Conservation (phyloP, 331 rosid genomes). For the Erythrophleum ivorense region DNA sequence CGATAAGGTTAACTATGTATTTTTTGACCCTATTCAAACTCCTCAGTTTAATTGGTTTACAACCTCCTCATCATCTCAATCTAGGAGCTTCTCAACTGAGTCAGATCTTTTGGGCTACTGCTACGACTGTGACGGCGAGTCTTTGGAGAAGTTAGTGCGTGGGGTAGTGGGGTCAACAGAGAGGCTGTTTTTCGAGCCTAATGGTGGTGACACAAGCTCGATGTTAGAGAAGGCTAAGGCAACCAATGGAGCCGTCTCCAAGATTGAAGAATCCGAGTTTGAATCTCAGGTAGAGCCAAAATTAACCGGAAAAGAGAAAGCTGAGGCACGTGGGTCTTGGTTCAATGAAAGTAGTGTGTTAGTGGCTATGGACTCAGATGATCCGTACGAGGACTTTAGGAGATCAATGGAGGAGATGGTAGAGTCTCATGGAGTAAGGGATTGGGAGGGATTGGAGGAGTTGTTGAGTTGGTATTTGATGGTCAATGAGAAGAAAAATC, state of each 20-base stretch:
- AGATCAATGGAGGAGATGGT: slow-evolving; percentile 69
- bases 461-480: slow-evolving; percentile 52
- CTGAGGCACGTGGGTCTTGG: neutral
- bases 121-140: slow-evolving; percentile 9
- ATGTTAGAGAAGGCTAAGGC: slow-evolving; percentile 37
- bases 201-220: slow-evolving; percentile 42
- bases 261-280: too few relatives aligned
- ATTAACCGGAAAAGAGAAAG: neutral
- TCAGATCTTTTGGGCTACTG: slow-evolving; percentile 31
- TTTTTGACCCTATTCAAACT: slow-evolving; percentile 35
- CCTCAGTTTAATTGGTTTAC: slow-evolving; percentile 42
- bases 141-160: slow-evolving; percentile 49
- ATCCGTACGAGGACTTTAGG: slow-evolving; percentile 56
- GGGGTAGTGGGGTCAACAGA: slow-evolving; percentile 46
- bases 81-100: slow-evolving; percentile 42
- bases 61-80: slow-evolving; percentile 47
- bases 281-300: neutral
- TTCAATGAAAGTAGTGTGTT: slow-evolving; percentile 45
- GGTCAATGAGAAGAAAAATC: slow-evolving; percentile 50
- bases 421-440: slow-evolving; percentile 50
- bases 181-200: slow-evolving; percentile 63
- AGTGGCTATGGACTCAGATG: slow-evolving; percentile 52
- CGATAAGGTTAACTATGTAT: slow-evolving; percentile 53
- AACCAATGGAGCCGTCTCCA: neutral
- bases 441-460: slow-evolving; percentile 57